A percentile compares a stretch with the other conserved stretches of the same genome.
Conservation (phyloP, 345 rosid species). For the Euphorbia pulcherrima region DNA sequence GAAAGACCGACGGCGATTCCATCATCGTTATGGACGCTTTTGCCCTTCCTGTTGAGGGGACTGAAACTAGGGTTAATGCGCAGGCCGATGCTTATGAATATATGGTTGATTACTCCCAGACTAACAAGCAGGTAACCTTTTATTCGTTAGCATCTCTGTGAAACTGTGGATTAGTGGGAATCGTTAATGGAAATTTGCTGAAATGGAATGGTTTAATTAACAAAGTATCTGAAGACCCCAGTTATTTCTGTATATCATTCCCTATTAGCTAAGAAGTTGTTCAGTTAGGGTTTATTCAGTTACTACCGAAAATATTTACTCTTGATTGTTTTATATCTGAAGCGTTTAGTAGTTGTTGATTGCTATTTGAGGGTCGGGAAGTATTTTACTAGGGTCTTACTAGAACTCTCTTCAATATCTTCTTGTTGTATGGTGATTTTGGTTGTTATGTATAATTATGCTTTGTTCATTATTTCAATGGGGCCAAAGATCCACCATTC, state of each 20-base stretch:
- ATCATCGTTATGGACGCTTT: slow-evolving; percentile 99
- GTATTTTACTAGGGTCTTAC: background rate
- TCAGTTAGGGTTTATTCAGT: background rate
- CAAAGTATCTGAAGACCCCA: background rate
- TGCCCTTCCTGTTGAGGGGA: slow-evolving; percentile 99
- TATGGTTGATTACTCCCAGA: slow-evolving; percentile 97
- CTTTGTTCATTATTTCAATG: too few relatives aligned
- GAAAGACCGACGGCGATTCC: slow-evolving; percentile 91
- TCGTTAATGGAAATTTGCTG: background rate
- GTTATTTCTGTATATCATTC: background rate
- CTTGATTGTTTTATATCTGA: background rate
- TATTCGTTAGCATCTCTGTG: background rate
- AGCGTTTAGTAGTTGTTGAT: background rate
- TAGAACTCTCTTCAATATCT: too few relatives aligned
- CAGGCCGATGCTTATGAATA: slow-evolving; percentile 99
- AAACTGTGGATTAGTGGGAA: too few relatives aligned
- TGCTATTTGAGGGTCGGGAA: background rate
- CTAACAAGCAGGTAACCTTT: slow-evolving; percentile 74
- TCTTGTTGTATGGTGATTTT: too few relatives aligned
- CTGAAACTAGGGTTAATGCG: slow-evolving; percentile 96
- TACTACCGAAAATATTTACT: background rate
- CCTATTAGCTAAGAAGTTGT: background rate
- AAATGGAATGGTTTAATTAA: background rate
- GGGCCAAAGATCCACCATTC: too few relatives aligned
- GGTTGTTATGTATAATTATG: too few relatives aligned